Evolutionary conservation across 2,329 filamentous ascomycete species (phyloP).

Genomic region (Diaporthe caulivora): DNA sequence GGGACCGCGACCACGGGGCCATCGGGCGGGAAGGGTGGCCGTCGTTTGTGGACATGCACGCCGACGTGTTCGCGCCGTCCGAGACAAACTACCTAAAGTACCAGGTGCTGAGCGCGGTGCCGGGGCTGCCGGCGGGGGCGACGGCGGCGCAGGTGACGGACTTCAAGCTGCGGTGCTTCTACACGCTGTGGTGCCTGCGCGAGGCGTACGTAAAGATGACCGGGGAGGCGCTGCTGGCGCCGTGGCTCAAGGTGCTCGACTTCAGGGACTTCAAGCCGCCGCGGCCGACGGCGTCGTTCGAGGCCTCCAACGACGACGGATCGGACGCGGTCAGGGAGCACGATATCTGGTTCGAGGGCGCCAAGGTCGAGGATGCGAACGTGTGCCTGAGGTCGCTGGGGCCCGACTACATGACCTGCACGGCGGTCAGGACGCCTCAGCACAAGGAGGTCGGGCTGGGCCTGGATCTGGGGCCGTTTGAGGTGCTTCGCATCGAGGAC

Average conservation of each 20-base stretch:
- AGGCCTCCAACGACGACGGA: conserved; percentile 44
- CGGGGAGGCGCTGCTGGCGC: conserved; percentile 80
- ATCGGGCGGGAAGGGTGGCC: conserved; percentile 72
- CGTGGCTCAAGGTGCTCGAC: conserved; percentile 78
- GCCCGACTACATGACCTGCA: conserved; percentile 66
- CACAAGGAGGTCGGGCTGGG: conserved; percentile 53
- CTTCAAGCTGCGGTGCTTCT: conserved; percentile 77
- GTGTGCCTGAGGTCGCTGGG: conserved; percentile 59
- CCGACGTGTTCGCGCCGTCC: conserved; percentile 74
- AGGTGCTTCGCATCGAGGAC: conserved; percentile 58
- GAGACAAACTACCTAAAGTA: conserved; percentile 74
- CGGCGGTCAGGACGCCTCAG: conserved; percentile 59
- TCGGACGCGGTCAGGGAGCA: conserved; percentile 51
- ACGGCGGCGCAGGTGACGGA: conserved; percentile 61
- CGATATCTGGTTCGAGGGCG: conserved; percentile 55
- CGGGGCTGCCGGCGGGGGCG: conserved; percentile 43
- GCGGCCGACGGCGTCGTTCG: conserved; percentile 45
- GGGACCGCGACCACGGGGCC: conserved; percentile 69
- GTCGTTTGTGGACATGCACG: conserved; percentile 78
- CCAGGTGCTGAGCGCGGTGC: conserved; percentile 48
- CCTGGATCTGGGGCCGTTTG: conserved; percentile 56
- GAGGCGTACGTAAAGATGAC: conserved; percentile 89
- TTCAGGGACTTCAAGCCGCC: conserved; percentile 75
- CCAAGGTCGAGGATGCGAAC: conserved; percentile 56
- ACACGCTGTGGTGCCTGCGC: conserved; percentile 82